Percentiles rank a stretch among this genome's conserved stretches.
Conservation (phyloP, 306 rosid genomes). For the Canavalia ensiformis region DNA sequence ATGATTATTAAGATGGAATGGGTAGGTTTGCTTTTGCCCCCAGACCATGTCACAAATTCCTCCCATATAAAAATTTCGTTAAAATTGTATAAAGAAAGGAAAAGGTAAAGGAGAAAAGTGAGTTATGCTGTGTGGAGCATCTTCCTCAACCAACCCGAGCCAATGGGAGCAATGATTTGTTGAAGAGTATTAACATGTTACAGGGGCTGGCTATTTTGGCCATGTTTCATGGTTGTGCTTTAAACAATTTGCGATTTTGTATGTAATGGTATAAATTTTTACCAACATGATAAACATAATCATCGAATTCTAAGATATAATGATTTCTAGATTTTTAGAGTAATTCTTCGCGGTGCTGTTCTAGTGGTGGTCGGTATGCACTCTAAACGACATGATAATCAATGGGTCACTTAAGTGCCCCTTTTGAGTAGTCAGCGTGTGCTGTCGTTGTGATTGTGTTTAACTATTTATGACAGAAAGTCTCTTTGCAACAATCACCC, state of each 20-base stretch:
- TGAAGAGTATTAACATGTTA: slow-evolving; percentile 37
- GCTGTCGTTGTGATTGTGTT: background rate
- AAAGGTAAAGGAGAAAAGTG: slow-evolving; percentile 42
- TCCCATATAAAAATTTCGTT: slow-evolving; percentile 40
- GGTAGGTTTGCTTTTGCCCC: slow-evolving; percentile 50
- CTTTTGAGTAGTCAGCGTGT: background rate
- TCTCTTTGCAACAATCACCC: background rate
- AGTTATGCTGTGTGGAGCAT: slow-evolving; percentile 47
- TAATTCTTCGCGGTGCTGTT: background rate
- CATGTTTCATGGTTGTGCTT: slow-evolving; percentile 50
- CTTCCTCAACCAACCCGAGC: slow-evolving; percentile 50
- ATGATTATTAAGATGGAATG: slow-evolving; percentile 44
- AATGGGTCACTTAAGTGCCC: background rate
- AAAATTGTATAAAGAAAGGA: slow-evolving; percentile 50
- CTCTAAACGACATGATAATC: slow-evolving; percentile 6
- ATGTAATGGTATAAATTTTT: slow-evolving; percentile 50
- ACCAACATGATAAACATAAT: slow-evolving; percentile 19
- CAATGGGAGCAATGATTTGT: slow-evolving; percentile 51
- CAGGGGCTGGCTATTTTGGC: slow-evolving; percentile 52
- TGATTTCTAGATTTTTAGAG: slow-evolving; percentile 44
- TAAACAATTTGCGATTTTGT: slow-evolving; percentile 49
- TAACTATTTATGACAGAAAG: background rate
- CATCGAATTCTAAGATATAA: slow-evolving; percentile 38
- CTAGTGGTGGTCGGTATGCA: background rate
- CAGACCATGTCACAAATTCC: slow-evolving; percentile 14